A percentile compares a stretch with the other conserved stretches of the same genome.
Evolutionary conservation across 345 rosid genomes (phyloP).

Genomic region (Dimocarpus longan): DNA sequence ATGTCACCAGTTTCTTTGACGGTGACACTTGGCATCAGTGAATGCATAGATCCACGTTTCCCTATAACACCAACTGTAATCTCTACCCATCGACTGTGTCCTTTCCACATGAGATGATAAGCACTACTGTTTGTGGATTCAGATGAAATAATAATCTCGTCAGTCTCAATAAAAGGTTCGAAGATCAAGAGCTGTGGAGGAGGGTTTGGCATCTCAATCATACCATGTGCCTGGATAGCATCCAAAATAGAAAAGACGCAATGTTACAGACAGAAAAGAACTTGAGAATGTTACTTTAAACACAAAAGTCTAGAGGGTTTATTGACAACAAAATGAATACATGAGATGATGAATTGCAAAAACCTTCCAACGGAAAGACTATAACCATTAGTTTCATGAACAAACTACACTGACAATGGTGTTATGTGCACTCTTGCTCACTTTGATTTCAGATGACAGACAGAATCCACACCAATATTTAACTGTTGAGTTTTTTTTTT

Average conservation of each 20-base stretch:
- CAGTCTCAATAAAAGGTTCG: slow-evolving; percentile 91
- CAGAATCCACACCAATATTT: background rate
- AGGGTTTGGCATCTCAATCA: slow-evolving; percentile 95
- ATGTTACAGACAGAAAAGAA: slow-evolving; percentile 9
- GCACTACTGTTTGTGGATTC: slow-evolving; percentile 40
- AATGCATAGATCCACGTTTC: slow-evolving; percentile 71
- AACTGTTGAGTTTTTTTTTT: background rate
- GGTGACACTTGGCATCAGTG: slow-evolving; percentile 83
- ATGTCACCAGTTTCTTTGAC: slow-evolving; percentile 93
- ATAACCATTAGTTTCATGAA: background rate
- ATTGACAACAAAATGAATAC: background rate
- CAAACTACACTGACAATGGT: background rate
- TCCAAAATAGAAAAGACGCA: slow-evolving; percentile 17
- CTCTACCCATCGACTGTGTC: slow-evolving; percentile 81
- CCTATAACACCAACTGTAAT: slow-evolving; percentile 88
- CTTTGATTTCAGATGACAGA: background rate
- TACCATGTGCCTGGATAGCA: slow-evolving; percentile 69
- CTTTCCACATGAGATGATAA: slow-evolving; percentile 67
- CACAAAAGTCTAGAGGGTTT: background rate
- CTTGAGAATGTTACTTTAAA: background rate
- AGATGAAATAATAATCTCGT: slow-evolving; percentile 70
- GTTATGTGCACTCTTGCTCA: background rate
- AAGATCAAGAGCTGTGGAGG: slow-evolving; percentile 79
- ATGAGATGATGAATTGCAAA: background rate
- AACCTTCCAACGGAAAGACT: background rate